Evolutionary conservation across 2,329 filamentous ascomycete species (phyloP), one percentile per base, ranked within the genome.

Genomic region (Fusarium coicis): DNA sequence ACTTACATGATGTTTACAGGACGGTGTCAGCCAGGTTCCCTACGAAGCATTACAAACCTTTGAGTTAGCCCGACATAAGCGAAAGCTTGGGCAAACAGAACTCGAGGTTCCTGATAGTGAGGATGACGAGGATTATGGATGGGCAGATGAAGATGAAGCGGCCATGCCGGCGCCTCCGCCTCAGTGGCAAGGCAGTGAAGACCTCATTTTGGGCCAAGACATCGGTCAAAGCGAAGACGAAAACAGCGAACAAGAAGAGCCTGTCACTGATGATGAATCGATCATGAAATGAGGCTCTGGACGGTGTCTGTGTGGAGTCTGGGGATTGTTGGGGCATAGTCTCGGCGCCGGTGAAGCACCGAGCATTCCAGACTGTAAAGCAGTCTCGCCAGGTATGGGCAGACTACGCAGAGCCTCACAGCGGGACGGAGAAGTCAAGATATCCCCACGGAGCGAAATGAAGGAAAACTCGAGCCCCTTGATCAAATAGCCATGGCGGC

Each of bases 71-170:
- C 79, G 66, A 69, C 86, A 67, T 83, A 94, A 94, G 82, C 87
- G 92, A 75, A 90, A 94, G 79, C 84, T 92, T 59, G 81, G 76
- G 36, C 87, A 92, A 49, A 87, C 90, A 9, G 88, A 87, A 58
- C 83, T 89, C 54, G 89, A 91, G 74, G 84, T 91, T 50, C 85
- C 88, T 5, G 89, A 91, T 69, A 92, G 89, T 70, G 89, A 91
- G 47, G 88, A 87, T 36, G 90, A 92, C 66, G 92, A 93, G 71
- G 90, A 93, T 76, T 93, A 93, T 76, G 92, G 91, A 19, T 94
- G 92, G 92, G 88, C 87, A 43, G 89, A 92, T 58, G 88, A 90
- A 49, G 90, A 92, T 74, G 91, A 92, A 63, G 87, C 88, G 62
- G 85, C 87, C 56, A 83, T 91, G 75, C 89, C 90, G 16, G 83